phyloP scores from a whole-genome alignment of 306 rosid species.

The Dicorynia guianensis region DNA sequence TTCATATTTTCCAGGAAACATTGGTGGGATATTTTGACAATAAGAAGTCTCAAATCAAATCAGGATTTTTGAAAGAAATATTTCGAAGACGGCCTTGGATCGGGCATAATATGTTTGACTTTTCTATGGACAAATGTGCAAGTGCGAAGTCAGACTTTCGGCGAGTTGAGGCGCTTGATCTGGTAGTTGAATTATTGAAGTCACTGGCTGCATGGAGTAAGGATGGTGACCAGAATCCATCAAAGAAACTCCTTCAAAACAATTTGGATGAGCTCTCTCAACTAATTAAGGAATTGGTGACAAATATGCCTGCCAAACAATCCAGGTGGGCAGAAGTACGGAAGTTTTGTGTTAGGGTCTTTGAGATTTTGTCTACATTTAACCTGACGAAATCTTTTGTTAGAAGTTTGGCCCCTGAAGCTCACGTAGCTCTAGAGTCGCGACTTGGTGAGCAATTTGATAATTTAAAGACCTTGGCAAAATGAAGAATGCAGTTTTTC shows the following conservation, averaged over 20 bases:
- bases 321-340: constrained; percentile 68
- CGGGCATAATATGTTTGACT: constrained; percentile 69
- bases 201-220: constrained; percentile 46
- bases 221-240: constrained; percentile 49
- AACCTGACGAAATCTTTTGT: constrained; percentile 57
- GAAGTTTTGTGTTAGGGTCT: constrained; percentile 66
- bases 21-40: constrained; percentile 65
- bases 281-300: constrained; percentile 68
- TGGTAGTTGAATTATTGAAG: constrained; percentile 70
- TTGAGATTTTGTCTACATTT: constrained; percentile 58
- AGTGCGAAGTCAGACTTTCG: constrained; percentile 77
- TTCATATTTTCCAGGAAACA: constrained; percentile 62
- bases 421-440: constrained; percentile 61
- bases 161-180: constrained; percentile 79
- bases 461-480: constrained; percentile 54
- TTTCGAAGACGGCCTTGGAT: constrained; percentile 80
- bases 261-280: constrained; percentile 58
- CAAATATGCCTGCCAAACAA: constrained; percentile 70
- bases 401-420: constrained; percentile 57
- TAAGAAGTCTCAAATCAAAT: constrained; percentile 82
- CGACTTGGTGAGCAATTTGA: constrained; percentile 68
- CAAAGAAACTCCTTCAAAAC: constrained; percentile 55
- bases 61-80: constrained; percentile 80
- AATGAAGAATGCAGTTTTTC: constrained; percentile 19
- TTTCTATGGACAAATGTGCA: constrained; percentile 73